A percentile compares a stretch with the other conserved stretches of the same genome.
Conservation (phyloP, 2,329 filamentous ascomycete genomes). For the Neonectria punicea region DNA sequence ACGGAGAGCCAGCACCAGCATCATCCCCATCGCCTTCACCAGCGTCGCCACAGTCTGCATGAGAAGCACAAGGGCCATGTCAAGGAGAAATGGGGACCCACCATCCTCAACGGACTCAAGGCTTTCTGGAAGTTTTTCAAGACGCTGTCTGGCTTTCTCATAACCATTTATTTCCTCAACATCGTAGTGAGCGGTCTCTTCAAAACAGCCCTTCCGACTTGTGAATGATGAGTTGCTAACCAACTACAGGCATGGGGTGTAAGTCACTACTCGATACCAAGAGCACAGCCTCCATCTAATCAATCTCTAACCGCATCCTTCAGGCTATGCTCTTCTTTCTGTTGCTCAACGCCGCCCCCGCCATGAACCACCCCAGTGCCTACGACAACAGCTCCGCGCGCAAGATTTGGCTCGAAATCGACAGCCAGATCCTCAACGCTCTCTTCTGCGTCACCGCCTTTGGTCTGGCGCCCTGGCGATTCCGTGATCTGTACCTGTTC, state of each 20-base stretch:
- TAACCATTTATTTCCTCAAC: slow-evolving; percentile 45
- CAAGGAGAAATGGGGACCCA: slow-evolving; percentile 40
- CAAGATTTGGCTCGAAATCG: slow-evolving; percentile 83
- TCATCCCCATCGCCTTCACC: background rate
- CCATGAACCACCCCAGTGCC: slow-evolving; percentile 52
- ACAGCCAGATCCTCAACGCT: slow-evolving; percentile 81
- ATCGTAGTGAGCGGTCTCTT: slow-evolving; percentile 39
- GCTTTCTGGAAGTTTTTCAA: slow-evolving; percentile 46
- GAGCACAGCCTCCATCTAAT: background rate
- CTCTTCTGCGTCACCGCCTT: slow-evolving; percentile 89
- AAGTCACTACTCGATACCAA: slow-evolving; percentile 18
- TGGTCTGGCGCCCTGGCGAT: slow-evolving; percentile 83
- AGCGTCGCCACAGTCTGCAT: slow-evolving; percentile 17
- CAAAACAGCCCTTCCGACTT: no score
- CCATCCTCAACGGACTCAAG: slow-evolving; percentile 38
- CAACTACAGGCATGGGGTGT: slow-evolving; percentile 39
- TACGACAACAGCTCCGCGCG: slow-evolving; percentile 77
- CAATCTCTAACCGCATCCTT: background rate
- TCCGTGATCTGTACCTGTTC: slow-evolving; percentile 77
- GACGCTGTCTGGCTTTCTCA: slow-evolving; percentile 42
- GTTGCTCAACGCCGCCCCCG: slow-evolving; percentile 37
- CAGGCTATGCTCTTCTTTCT: slow-evolving; percentile 46
- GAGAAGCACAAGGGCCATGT: slow-evolving; percentile 34
- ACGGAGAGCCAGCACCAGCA: slow-evolving; percentile 14
- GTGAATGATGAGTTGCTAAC: background rate